Evolutionary conservation across 2,329 filamentous ascomycete species (phyloP).

Genomic region (Septoria linicola): DNA sequence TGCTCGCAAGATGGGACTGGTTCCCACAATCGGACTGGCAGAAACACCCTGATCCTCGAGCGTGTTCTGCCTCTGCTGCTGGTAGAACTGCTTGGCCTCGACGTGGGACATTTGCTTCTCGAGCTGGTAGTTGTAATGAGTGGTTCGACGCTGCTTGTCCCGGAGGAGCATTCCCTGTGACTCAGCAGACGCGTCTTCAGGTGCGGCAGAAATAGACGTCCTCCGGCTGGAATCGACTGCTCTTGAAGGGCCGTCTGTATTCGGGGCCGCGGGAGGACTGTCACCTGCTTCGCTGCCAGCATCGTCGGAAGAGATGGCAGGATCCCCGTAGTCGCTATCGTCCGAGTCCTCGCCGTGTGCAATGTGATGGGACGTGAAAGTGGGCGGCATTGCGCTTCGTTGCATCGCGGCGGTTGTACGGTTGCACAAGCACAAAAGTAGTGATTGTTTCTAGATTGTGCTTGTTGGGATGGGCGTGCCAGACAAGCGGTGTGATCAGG

Average conservation of each 20-base stretch:
- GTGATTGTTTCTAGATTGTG: background rate
- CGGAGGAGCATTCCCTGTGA: slow-evolving; percentile 44
- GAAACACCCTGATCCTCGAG: slow-evolving; percentile 38
- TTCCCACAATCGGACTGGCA: slow-evolving; percentile 33
- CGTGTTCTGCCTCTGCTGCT: slow-evolving; percentile 72
- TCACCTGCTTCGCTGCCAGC: slow-evolving; percentile 27
- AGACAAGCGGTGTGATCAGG: background rate
- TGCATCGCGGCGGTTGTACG: slow-evolving; percentile 35
- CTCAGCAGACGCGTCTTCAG: slow-evolving; percentile 2
- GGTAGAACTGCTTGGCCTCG: slow-evolving; percentile 94
- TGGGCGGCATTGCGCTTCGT: slow-evolving; percentile 32
- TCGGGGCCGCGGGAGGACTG: background rate
- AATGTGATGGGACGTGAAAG: slow-evolving; percentile 30
- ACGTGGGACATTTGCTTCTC: slow-evolving; percentile 93
- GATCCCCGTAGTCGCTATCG: slow-evolving; percentile 26
- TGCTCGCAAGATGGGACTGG: slow-evolving; percentile 43
- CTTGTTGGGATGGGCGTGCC: background rate
- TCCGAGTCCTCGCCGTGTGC: slow-evolving; percentile 28
- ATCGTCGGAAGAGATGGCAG: slow-evolving; percentile 22
- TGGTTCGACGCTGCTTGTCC: slow-evolving; percentile 65
- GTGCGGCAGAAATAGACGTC: too few species aligned
- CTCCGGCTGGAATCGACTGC: background rate
- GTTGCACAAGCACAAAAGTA: slow-evolving; percentile 1
- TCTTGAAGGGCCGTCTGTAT: slow-evolving; percentile 7
- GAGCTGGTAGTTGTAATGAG: slow-evolving; percentile 88